Base-by-base conservation (phyloP, 2,329 filamentous ascomycete genomes). In the Nothophoma quercina region DNA sequence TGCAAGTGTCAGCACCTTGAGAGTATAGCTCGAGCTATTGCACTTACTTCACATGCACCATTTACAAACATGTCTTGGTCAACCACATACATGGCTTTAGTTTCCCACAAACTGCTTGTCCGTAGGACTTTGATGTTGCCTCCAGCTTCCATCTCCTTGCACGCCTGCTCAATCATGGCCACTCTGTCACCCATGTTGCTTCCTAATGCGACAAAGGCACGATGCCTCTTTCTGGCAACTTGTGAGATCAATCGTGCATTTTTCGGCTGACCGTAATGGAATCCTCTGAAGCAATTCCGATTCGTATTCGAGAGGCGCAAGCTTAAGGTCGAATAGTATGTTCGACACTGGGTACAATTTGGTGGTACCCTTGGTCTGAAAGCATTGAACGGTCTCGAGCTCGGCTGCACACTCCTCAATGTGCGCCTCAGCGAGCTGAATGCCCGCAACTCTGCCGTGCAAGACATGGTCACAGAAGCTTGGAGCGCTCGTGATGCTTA, bases 41-140 rank as follows among this genome's bases (percentile, higher is more conserved):
- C 1, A 44, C 85, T 72, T 74, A 96, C 92, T 86, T 96, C 90
- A 73, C 91, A 96, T 51, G 88, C 93, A 16, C 92, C 95, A 71
- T 99, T 99, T 39, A 97, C 79, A 70, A 99, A 99, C 23, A 85
- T 84, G 58, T 87, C 87, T 73, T 99, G 95, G 58, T 97, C 89
- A 58, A 89, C 79, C 59, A 97, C 89, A 75, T 99, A 99, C 95
- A 99, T 99, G 18, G 95, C 91, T 64, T 91, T 87, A 3, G 93
- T 99, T 78, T 98, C 92, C 84, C 95, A 99, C 3, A 99, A 80
- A 56, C 87, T 88, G 73, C 93, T 98, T 0, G 93, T 96, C 64
- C 88, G 83, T 66, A 85, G 82, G 30, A 99, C 83, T 45, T 77
- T 84, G 69, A 98, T 91, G 26, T 86, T 87, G 18, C 85, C 81